phyloP scores from a whole-genome alignment of 2,329 filamentous ascomycete genomes.

The Penicillium sp. region DNA sequence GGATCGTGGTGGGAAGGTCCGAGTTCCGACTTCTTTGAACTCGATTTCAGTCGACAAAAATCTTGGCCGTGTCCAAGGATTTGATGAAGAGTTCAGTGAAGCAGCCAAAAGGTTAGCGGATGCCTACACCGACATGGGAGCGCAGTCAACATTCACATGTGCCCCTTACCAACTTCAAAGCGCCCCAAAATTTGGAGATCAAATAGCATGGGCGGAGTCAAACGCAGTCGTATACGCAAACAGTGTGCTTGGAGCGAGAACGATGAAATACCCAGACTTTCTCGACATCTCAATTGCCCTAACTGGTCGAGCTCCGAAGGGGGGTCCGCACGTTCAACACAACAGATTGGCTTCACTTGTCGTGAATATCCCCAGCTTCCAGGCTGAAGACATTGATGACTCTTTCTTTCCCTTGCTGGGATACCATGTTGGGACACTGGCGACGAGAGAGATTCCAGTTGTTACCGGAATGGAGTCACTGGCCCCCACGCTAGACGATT shows the following conservation, averaged over 20 bases:
- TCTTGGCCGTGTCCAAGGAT: too few relatives aligned
- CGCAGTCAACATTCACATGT: neutral
- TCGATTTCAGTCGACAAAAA: neutral
- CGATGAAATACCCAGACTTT: neutral
- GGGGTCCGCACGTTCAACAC: neutral
- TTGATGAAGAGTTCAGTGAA: neutral
- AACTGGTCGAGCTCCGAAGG: slow-evolving; percentile 21
- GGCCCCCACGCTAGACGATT: slow-evolving; percentile 14
- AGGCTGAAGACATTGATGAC: neutral
- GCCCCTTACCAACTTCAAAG: neutral
- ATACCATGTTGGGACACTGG: neutral
- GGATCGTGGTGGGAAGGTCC: neutral
- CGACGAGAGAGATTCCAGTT: neutral
- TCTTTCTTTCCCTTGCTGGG: neutral
- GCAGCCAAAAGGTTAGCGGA: neutral
- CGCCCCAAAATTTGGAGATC: neutral
- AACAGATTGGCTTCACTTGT: neutral
- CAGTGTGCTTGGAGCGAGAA: neutral
- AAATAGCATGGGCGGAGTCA: neutral
- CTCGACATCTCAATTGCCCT: neutral
- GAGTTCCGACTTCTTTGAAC: neutral
- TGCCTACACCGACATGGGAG: neutral
- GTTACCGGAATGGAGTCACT: neutral
- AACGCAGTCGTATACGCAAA: neutral
- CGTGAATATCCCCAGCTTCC: neutral